Evolutionary conservation across 352 stramenopile genomes (phyloP), one percentile per base, ranked within the genome.

Genomic region (Globisporangium okanoganense): DNA sequence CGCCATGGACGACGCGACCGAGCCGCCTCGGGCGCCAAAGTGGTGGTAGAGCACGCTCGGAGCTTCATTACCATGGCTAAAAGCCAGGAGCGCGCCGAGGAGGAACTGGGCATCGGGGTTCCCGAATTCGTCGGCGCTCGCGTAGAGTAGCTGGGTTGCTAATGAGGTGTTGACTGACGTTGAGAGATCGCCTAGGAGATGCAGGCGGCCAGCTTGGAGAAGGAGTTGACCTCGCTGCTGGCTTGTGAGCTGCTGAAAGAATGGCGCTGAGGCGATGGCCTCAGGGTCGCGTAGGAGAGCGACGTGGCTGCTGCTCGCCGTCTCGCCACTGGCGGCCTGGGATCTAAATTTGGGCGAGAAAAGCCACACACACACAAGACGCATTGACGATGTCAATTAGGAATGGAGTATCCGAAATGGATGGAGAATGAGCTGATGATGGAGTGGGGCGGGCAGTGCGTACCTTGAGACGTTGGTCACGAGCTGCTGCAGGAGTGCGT

Each of bases 1-100:
- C n/a, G 79, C 78, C 72, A 94, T 88, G 13, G 74, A 66, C 5
- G 87, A 75, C 0, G 57, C 47, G 0, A 80, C 45, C 0, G 79
- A 79, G 1, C 76, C 68, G 5, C 66, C 75, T 8, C 68, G 61
- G 29, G 73, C 63, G 12, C 79, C 73, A 65, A 96, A 92, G 36
- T 85, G 69, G 33, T 91, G 79, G 54, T 85, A 78, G 1, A 95
- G 51, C 7, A 71, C 47, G 16, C 61, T 58, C 20, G 45, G 61
- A 33, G 65, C 65, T 5, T 25, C 35, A 14, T 52, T 41, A 29
- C 52, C 56, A 38, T 43, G 41, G 13, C 53, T 55, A 31, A 65
- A 55, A 12, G 62, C 69, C 43, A 59, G 18, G 3, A 82, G 61
- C 8, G 71, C 54, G 5, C 67, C 77, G 12, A 87, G 65, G 1